A percentile compares a stretch with the other conserved stretches of the same genome.
These are phyloP conservation scores for Tribonema minus DNA, from an alignment of 108 stramenopile genomes.

Conservation along the genomic window DNA sequence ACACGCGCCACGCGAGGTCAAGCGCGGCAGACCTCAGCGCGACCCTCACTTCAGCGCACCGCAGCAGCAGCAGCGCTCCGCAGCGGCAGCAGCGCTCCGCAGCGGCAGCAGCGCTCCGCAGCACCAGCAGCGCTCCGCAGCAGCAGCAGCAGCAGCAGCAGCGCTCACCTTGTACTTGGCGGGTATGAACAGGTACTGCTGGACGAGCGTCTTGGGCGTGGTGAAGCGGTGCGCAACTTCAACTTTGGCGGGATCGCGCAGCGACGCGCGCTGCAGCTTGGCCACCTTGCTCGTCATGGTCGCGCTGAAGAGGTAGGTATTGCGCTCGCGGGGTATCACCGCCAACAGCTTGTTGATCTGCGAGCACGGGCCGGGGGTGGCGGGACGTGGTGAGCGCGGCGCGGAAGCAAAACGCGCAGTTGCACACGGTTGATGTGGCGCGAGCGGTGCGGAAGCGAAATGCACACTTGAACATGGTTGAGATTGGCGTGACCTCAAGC, in stretches of 20 bases:
- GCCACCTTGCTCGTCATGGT: conserved; percentile 98
- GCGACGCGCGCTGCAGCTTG: conserved; percentile 90
- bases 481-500: too few species aligned
- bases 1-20: too few species aligned
- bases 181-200: conserved; percentile 96
- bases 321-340: conserved; percentile 75
- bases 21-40: too few species aligned
- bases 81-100: too few species aligned
- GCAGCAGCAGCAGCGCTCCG: too few species aligned
- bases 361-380: neutral
- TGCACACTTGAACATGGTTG: too few species aligned
- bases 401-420: neutral
- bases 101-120: too few species aligned
- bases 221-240: conserved; percentile 89
- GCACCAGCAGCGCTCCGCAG: too few species aligned
- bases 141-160: too few species aligned
- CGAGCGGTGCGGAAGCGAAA: too few species aligned
- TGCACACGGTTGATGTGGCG: too few species aligned
- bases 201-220: conserved; percentile 86
- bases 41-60: too few species aligned
- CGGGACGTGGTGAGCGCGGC: neutral
- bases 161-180: conserved; percentile 89
- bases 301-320: conserved; percentile 93
- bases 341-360: conserved; percentile 86
- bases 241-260: conserved; percentile 81